Conservation (phyloP, 1,284 basidiomycete genomes). For the Malassezia furfur region DNA sequence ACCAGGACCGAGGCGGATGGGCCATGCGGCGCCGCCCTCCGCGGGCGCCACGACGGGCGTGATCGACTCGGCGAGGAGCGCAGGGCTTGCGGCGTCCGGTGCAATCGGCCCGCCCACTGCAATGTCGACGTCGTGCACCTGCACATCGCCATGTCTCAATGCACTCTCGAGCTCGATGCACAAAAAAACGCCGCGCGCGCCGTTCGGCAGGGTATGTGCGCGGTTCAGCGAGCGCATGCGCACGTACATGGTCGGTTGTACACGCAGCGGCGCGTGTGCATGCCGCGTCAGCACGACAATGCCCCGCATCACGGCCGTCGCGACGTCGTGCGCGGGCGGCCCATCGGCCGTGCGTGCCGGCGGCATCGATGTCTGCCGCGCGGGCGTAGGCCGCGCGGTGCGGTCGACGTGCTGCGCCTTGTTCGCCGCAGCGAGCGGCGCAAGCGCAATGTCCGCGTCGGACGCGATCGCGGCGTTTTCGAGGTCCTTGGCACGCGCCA, state of each 20-base stretch:
- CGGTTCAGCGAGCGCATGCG: conserved; percentile 26
- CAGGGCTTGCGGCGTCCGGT: background rate
- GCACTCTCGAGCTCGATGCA: conserved; percentile 30
- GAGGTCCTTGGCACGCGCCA: conserved; percentile 1
- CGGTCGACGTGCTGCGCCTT: no score
- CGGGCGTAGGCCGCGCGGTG: background rate
- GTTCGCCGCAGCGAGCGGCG: background rate
- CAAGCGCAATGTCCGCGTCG: conserved; percentile 14
- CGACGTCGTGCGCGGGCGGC: background rate
- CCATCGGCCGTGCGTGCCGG: background rate
- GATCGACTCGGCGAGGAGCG: background rate
- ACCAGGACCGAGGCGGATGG: background rate
- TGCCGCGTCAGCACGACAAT: background rate
- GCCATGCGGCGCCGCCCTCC: background rate
- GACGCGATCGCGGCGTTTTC: conserved; percentile 6
- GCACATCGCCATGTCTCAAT: background rate
- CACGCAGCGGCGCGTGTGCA: background rate
- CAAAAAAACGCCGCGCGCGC: conserved; percentile 19
- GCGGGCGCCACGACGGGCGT: background rate
- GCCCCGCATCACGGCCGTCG: background rate
- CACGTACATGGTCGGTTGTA: conserved; percentile 4
- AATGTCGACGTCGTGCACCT: conserved; percentile 1
- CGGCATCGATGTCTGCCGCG: background rate
- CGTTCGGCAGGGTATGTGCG: background rate
- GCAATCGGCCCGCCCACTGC: background rate